Evolutionary conservation across 352 stramenopile genomes (phyloP).

Genomic region (Plasmopara viticola): DNA sequence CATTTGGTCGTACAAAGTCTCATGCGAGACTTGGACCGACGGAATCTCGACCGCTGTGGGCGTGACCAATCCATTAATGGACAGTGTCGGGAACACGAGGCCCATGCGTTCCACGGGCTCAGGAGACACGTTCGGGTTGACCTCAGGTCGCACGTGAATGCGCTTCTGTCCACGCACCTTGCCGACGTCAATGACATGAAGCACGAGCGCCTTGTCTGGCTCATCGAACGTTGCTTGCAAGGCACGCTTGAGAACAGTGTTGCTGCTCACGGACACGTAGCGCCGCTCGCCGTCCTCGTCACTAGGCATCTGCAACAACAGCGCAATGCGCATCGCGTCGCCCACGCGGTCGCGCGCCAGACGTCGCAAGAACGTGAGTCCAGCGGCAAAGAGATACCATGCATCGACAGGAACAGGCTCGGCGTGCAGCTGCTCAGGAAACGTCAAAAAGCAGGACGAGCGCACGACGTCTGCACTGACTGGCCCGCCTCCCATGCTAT

Average conservation of each 20-base stretch:
- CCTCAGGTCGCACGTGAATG: slow-evolving; percentile 70
- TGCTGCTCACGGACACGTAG: slow-evolving; percentile 55
- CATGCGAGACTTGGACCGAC: slow-evolving; percentile 16
- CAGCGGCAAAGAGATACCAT: slow-evolving; percentile 73
- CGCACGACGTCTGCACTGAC: slow-evolving; percentile 66
- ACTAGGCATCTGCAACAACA: slow-evolving; percentile 46
- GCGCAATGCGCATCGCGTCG: slow-evolving; percentile 43
- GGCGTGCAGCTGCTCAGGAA: slow-evolving; percentile 55
- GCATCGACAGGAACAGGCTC: slow-evolving; percentile 79
- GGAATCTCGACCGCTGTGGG: slow-evolving; percentile 34
- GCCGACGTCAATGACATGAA: slow-evolving; percentile 67
- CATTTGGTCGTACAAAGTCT: slow-evolving; percentile 39
- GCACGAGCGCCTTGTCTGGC: slow-evolving; percentile 52
- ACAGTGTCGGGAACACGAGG: slow-evolving; percentile 66
- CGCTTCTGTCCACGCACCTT: slow-evolving; percentile 42
- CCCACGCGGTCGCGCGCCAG: slow-evolving; percentile 65
- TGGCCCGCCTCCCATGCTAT: slow-evolving; percentile 60
- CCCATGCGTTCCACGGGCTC: slow-evolving; percentile 59
- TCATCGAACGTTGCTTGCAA: slow-evolving; percentile 63
- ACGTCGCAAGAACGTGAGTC: slow-evolving; percentile 61
- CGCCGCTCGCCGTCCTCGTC: slow-evolving; percentile 30
- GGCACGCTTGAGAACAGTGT: slow-evolving; percentile 45
- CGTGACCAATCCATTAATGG: slow-evolving; percentile 39
- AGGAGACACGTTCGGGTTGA: slow-evolving; percentile 79
- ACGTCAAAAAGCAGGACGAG: slow-evolving; percentile 78